Base-by-base conservation (phyloP, 768 basidiomycete genomes). In the Hypholoma sublateritium region DNA sequence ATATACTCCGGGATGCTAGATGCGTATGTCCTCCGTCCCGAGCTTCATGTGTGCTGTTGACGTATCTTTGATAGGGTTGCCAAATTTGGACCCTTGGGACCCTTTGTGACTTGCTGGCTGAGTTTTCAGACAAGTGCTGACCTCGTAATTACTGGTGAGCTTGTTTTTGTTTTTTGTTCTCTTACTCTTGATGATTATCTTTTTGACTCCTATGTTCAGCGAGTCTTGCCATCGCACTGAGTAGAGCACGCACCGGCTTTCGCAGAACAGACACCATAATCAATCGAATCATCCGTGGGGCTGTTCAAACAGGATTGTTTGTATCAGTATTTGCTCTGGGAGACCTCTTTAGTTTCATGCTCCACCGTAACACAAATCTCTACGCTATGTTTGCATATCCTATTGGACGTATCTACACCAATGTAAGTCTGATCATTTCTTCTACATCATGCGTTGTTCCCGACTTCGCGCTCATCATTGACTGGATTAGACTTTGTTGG, bases 241-340 rank as follows among this genome's bases (percentile, higher is more conserved):
- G 63, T 57, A 75, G 74, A 47, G 76, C 76, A 5, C 72, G 77
- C 52, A 84, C 82, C 14, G 82, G 84, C 16, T 80, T 82, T 67
- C 70, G 69, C 14, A 76, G 69, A 59, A 84, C 78, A 4, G 81
- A 85, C 59, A 79, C 73, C 0, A 72, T 82, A 53, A 78, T 83
- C 61, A 80, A 80, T 55, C 77, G 79, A 34, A 70, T 83, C 3
- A 82, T 83, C 58, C 78, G 80, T 52, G 81, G 81, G 24, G 80
- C 82, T 9, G 66, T 83, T 32, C 81, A 82, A 58, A 83, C 83
- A 3, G 82, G 83, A 39, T 59, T 80, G 5, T 82, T 83, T 56
- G 79, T 77, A 12, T 77, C 78, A 0, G 67, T 81, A 1, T 82
- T 84, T 48, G 80, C 83, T 9, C 59, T 82, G 35, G 79, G 73